phyloP scores from a whole-genome alignment of 225 moss, liverwort and hornwort genomes.

The Sphagnum tenellum region DNA sequence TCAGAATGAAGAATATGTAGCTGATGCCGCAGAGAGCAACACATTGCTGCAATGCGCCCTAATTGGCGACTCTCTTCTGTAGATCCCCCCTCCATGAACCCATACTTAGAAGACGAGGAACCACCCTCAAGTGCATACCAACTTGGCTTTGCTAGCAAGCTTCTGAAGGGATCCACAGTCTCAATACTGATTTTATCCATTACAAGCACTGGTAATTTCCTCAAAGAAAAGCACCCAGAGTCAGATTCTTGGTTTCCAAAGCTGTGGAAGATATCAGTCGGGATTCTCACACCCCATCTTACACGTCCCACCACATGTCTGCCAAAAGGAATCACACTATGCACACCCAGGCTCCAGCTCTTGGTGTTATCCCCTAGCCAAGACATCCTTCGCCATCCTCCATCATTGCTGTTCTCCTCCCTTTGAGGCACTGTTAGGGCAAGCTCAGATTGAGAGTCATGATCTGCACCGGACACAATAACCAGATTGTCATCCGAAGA shows the following conservation, averaged over 20 bases:
- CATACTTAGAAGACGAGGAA: background rate
- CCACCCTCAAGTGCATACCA: conserved; percentile 16
- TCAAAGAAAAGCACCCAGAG: conserved; percentile 14
- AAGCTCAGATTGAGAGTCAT: conserved; percentile 1
- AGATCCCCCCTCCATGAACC: conserved; percentile 8
- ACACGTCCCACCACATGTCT: conserved; percentile 31
- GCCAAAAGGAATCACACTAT: conserved; percentile 47
- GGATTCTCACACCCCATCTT: conserved; percentile 43
- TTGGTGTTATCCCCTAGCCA: conserved; percentile 6
- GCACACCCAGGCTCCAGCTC: conserved; percentile 41
- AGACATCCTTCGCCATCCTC: conserved; percentile 10
- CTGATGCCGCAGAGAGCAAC: conserved; percentile 76
- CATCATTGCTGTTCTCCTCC: conserved; percentile 1
- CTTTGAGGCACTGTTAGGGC: conserved; percentile 8
- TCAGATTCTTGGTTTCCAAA: conserved; percentile 10
- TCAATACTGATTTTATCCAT: conserved; percentile 47
- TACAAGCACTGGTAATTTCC: conserved; percentile 51
- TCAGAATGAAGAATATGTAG: conserved; percentile 71
- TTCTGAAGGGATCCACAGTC: conserved; percentile 16
- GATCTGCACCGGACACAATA: conserved; percentile 7
- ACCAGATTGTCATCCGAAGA: conserved; percentile 9
- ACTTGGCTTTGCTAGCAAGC: conserved; percentile 9
- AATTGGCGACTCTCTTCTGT: conserved; percentile 33
- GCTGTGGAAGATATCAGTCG: conserved; percentile 19
- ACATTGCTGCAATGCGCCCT: conserved; percentile 60